These are phyloP conservation scores for Verticillium klebahnii DNA, from an alignment of 2,329 filamentous ascomycete genomes.

Conservation along the genomic window DNA sequence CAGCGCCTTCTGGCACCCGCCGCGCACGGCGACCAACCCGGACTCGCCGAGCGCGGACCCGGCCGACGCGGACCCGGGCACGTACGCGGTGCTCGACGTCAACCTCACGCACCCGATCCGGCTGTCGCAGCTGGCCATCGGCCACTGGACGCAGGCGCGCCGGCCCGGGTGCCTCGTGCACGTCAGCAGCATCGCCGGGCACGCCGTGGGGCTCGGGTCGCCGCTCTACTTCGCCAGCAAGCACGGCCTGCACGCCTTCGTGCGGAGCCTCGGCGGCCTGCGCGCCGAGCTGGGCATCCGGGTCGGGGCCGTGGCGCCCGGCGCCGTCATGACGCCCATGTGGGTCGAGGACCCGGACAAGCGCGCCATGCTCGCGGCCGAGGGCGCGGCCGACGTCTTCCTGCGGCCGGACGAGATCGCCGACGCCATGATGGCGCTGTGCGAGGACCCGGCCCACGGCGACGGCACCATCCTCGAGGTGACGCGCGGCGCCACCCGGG, in stretches of 20 bases:
- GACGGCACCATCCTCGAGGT: conserved; percentile 28
- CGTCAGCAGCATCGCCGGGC: conserved; percentile 29
- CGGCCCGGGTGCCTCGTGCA: conserved; percentile 24
- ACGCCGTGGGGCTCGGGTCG: conserved; percentile 20
- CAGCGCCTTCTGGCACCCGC: conserved; percentile 31
- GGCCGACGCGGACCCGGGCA: conserved; percentile 22
- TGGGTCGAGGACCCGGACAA: conserved; percentile 27
- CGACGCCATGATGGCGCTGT: conserved; percentile 23
- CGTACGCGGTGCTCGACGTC: conserved; percentile 29
- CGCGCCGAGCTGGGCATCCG: conserved; percentile 26
- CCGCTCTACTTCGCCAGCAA: conserved; percentile 33
- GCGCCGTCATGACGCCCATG: conserved; percentile 26
- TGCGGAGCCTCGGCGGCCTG: conserved; percentile 22
- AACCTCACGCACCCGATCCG: conserved; percentile 32
- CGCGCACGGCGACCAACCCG: conserved; percentile 21
- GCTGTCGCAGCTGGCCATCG: conserved; percentile 31
- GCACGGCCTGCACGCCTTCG: conserved; percentile 30
- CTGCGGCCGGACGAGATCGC: conserved; percentile 19
- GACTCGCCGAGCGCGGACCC: conserved; percentile 19
- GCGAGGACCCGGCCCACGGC: conserved; percentile 15
- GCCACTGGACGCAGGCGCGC: conserved; percentile 27
- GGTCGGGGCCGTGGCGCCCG: conserved; percentile 26
- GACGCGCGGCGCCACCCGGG: conserved; percentile 15
- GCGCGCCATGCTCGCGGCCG: conserved; percentile 17
- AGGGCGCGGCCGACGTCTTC: conserved; percentile 5